Conservation (phyloP, 2,329 filamentous ascomycete genomes). For the Colletotrichum sp. region DNA sequence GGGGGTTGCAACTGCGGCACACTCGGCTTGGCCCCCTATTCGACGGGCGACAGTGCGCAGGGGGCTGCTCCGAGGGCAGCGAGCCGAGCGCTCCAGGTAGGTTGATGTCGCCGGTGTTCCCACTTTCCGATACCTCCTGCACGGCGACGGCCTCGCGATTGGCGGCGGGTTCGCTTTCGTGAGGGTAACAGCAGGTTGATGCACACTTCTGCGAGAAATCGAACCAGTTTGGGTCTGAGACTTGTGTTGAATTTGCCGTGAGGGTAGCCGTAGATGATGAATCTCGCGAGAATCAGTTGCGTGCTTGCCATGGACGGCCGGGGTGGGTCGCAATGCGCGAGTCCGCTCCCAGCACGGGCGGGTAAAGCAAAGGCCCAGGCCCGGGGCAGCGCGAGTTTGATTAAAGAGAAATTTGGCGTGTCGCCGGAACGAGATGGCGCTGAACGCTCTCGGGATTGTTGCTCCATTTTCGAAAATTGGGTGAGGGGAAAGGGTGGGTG, state of each 20-base stretch:
- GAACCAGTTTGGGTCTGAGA: not conserved
- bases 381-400: conserved; percentile 13
- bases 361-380: conserved; percentile 1
- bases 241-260: not conserved
- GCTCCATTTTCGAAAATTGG: conserved; percentile 3
- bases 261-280: not conserved
- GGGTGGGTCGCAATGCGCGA: conserved; percentile 8
- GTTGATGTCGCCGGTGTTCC: not conserved
- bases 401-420: conserved; percentile 14
- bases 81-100: conserved; percentile 6
- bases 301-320: conserved; percentile 1
- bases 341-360: conserved; percentile 14
- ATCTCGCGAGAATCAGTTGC: not conserved
- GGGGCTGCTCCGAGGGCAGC: conserved; percentile 3
- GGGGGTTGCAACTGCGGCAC: not conserved
- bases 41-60: conserved; percentile 1
- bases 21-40: conserved; percentile 1
- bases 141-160: not conserved
- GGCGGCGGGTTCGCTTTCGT: not conserved
- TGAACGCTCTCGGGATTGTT: conserved; percentile 5
- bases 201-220: not conserved
- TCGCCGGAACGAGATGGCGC: conserved; percentile 14
- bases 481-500: not conserved
- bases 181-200: not conserved
- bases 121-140: not conserved